A percentile compares a stretch with the other conserved stretches of the same genome.
These are phyloP conservation scores for Phoma sp. DNA, from an alignment of 2,329 filamentous ascomycete species.

Conservation along the genomic window DNA sequence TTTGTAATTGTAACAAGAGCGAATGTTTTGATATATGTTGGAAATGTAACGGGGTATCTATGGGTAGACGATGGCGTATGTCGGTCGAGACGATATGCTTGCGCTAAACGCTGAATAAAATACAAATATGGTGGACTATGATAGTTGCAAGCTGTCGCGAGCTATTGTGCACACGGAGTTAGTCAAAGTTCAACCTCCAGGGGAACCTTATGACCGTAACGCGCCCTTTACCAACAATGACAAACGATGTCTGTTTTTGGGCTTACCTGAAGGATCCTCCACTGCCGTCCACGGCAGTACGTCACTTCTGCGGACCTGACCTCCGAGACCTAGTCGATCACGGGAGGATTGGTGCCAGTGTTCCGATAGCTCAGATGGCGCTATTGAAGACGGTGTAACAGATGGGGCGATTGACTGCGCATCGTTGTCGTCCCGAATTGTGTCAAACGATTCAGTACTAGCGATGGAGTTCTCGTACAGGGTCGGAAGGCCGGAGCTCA, in stretches of 20 bases:
- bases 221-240: slow-evolving; percentile 29
- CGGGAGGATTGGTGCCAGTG: slow-evolving; percentile 45
- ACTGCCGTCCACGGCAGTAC: slow-evolving; percentile 40
- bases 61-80: slow-evolving; percentile 5
- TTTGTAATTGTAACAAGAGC: neutral
- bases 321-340: slow-evolving; percentile 47
- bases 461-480: slow-evolving; percentile 41
- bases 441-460: slow-evolving; percentile 28
- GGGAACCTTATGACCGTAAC: slow-evolving; percentile 19
- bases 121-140: slow-evolving; percentile 10
- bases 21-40: slow-evolving; percentile 9
- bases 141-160: slow-evolving; percentile 12
- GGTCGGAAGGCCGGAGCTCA: slow-evolving; percentile 35
- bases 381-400: slow-evolving; percentile 35
- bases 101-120: slow-evolving; percentile 13
- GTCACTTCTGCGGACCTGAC: slow-evolving; percentile 41
- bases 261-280: slow-evolving; percentile 16
- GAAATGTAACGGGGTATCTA: slow-evolving; percentile 18
- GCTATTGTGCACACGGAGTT: slow-evolving; percentile 8
- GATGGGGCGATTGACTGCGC: slow-evolving; percentile 33
- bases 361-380: slow-evolving; percentile 44
- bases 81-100: slow-evolving; percentile 11
- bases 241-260: slow-evolving; percentile 35
- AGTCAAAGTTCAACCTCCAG: slow-evolving; percentile 15
- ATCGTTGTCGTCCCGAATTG: slow-evolving; percentile 22